A percentile compares a stretch with the other conserved stretches of the same genome.
These are phyloP conservation scores for Selaginella moellendorffii DNA, from an alignment of 75 land plant species.

Conservation along the genomic window DNA sequence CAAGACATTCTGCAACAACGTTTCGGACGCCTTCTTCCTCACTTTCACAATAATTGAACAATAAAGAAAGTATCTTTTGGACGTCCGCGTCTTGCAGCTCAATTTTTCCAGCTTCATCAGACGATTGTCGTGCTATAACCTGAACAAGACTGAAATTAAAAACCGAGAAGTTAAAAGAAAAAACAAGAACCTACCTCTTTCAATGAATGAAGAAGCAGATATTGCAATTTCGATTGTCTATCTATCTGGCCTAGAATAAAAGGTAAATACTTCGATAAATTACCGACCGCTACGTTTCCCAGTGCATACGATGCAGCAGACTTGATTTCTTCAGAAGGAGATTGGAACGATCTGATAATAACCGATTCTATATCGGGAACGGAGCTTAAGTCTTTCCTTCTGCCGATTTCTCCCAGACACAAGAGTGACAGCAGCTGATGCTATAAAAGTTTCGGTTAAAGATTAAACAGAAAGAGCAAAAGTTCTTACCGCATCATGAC, in stretches of 20 bases:
- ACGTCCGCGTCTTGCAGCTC: constrained; percentile 76
- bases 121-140: constrained; percentile 94
- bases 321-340: constrained; percentile 97
- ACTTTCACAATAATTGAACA: constrained; percentile 96
- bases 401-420: constrained; percentile 92
- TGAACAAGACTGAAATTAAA: constrained; percentile 20
- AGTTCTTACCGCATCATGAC: constrained; percentile 57
- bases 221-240: constrained; percentile 90
- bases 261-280: constrained; percentile 78
- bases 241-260: constrained; percentile 91
- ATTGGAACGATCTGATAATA: constrained; percentile 90
- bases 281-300: constrained; percentile 95
- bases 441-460: too few relatives aligned
- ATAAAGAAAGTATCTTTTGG: constrained; percentile 62
- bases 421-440: constrained; percentile 53
- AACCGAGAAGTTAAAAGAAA: not conserved
- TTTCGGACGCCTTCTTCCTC: constrained; percentile 99
- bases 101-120: constrained; percentile 47
- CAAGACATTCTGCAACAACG: constrained; percentile 97
- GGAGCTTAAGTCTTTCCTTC: constrained; percentile 75
- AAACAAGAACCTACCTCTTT: constrained; percentile 54
- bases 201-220: constrained; percentile 86
- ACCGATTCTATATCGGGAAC: constrained; percentile 72
- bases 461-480: too few relatives aligned
- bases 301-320: constrained; percentile 96